phyloP scores from a whole-genome alignment of 495 filamentous ascomycete genomes.

The Xylaria intraflava region DNA sequence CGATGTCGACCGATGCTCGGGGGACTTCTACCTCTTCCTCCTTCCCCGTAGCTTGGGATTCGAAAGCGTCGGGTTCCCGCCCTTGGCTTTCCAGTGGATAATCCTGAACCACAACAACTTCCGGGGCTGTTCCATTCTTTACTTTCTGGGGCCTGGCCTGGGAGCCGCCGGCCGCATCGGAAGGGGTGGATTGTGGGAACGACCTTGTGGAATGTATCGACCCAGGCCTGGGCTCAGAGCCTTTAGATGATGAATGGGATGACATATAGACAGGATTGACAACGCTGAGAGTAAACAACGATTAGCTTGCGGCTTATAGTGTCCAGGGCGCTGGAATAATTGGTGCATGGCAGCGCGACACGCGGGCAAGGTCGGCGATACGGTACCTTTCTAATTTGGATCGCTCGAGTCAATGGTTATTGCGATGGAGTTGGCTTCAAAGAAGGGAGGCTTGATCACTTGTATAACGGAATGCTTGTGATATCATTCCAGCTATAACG shows the following conservation, averaged over 20 bases:
- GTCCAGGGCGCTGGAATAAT: background rate
- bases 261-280: constrained; percentile 19
- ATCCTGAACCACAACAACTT: constrained; percentile 28
- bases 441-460: no score
- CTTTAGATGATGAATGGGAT: constrained; percentile 30
- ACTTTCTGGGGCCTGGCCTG: constrained; percentile 47
- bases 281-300: constrained; percentile 10
- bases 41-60: constrained; percentile 32
- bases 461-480: no score
- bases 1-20: constrained; percentile 57
- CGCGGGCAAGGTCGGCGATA: background rate
- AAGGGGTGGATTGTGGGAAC: constrained; percentile 49
- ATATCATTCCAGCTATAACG: no score
- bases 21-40: constrained; percentile 46
- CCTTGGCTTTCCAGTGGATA: constrained; percentile 15
- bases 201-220: constrained; percentile 35
- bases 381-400: background rate
- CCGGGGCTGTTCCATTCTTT: constrained; percentile 45
- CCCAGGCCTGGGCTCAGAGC: constrained; percentile 20
- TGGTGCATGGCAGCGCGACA: background rate
- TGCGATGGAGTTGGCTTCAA: no score
- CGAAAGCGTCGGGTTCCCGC: constrained; percentile 39
- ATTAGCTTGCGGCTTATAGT: constrained; percentile 4
- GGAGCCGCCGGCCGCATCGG: constrained; percentile 31
- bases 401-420: no score